A percentile compares a stretch with the other conserved stretches of the same genome.
Evolutionary conservation across 441 rosid species (phyloP).

Genomic region (Mallotus japonicus): DNA sequence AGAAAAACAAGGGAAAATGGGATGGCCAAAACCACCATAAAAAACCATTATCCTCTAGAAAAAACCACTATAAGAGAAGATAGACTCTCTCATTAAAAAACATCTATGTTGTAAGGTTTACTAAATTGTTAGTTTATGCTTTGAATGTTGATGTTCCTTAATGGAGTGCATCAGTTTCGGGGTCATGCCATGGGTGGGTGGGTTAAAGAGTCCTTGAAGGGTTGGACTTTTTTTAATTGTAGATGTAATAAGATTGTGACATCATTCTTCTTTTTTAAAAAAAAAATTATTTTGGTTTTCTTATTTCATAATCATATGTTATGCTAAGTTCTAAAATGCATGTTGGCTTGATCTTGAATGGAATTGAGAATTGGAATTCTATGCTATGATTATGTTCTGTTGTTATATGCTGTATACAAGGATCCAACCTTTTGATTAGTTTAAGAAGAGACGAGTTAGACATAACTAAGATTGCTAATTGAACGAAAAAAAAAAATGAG

Average conservation of each 20-base stretch:
- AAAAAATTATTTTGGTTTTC: background rate
- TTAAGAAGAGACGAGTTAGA: background rate
- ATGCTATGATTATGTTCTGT: background rate
- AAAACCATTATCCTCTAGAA: too few relatives aligned
- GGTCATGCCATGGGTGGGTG: background rate
- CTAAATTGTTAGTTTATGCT: too few relatives aligned
- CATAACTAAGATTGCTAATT: background rate
- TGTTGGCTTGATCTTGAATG: constrained; percentile 2
- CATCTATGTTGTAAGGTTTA: too few relatives aligned
- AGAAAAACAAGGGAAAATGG: too few relatives aligned
- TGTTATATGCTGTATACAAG: background rate
- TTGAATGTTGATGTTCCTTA: background rate
- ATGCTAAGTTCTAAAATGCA: background rate
- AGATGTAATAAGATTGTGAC: background rate
- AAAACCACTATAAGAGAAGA: too few relatives aligned
- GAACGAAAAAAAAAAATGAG: background rate
- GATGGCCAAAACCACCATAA: too few relatives aligned
- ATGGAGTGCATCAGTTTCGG: background rate
- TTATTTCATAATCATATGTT: background rate
- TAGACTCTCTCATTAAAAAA: too few relatives aligned
- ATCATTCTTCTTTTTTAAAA: background rate
- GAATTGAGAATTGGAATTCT: background rate
- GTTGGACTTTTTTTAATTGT: background rate
- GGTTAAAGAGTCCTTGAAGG: background rate
- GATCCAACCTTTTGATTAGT: background rate